Evolutionary conservation across 352 stramenopile species (phyloP), one percentile per base, ranked within the genome.

Genomic region (Halophytophthora polymorphica): DNA sequence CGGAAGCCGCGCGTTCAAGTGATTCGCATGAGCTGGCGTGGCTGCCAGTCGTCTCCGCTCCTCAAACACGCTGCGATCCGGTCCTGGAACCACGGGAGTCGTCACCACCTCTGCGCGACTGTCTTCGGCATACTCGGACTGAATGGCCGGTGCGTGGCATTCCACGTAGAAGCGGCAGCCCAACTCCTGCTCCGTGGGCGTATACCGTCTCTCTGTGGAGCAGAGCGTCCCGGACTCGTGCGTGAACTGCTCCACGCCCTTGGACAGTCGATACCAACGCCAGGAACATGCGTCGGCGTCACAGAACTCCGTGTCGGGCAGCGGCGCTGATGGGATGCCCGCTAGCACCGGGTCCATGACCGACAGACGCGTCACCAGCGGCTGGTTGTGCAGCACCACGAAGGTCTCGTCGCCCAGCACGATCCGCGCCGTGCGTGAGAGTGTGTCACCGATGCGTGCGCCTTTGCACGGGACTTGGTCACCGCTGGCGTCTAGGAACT

Each of bases 291-390:
- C 73, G 17, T 86, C 70, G 0, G 67, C 60, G 14, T 46, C 49
- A 44, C 77, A 90, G 58, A 89, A 93, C 34, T 90, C 65, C 8
- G 78, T 78, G 28, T 82, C 51, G 0, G 67, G 55, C 8, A 86
- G 29, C 8, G 82, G 82, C 17, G 71, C 39, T 2, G 87, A 43
- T 13, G 77, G 53, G 10, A 86, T 73, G 3, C 67, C 75, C 14
- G 50, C 64, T 7, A 88, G 48, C 3, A 90, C 34, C 0, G 80
- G 69, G n/a, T 77, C 57, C 17, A 85, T 31, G 8, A 79, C 62
- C 7, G 59, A 63, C n/a, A 91, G 21, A 1, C 50, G 45, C 45
- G 65, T 47, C n/a, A 93, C 73, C 6, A 77, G 46, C 41, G 76
- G 79, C 33, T 88, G 72, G 58, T 90, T 90, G 17, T 59, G 65